Percentiles rank a stretch among this genome's conserved stretches.
Conservation (phyloP, 169 alveolate species). For the Babesia ovata region DNA sequence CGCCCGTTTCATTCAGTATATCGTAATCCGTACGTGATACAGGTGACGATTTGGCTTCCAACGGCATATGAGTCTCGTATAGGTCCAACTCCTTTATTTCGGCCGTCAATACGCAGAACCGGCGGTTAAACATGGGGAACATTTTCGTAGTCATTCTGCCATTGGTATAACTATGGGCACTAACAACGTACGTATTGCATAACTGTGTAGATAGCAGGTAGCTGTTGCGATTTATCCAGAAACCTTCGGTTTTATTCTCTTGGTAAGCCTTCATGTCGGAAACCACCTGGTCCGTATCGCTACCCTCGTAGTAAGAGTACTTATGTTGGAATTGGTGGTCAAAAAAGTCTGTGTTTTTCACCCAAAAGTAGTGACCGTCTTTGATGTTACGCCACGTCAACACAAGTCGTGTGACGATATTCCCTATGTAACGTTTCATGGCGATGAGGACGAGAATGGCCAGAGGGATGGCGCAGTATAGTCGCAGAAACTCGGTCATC, state of each 20-base stretch:
- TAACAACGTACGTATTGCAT: constrained; percentile 22
- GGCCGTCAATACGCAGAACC: constrained; percentile 28
- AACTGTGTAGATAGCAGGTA: constrained; percentile 21
- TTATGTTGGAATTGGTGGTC: neutral
- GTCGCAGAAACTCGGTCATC: neutral
- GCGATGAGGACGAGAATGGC: constrained; percentile 8
- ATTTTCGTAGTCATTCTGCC: neutral
- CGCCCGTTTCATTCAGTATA: constrained; percentile 5
- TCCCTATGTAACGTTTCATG: neutral
- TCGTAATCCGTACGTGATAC: neutral
- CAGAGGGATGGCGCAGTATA: constrained; percentile 1
- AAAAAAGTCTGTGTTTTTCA: neutral
- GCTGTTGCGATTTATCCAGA: constrained; percentile 27
- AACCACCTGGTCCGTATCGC: constrained; percentile 11
- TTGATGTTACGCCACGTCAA: neutral
- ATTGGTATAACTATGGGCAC: neutral
- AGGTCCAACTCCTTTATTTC: constrained; percentile 21
- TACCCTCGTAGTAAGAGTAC: constrained; percentile 34
- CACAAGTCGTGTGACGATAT: neutral
- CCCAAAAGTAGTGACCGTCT: constrained; percentile 2
- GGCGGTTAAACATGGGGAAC: neutral
- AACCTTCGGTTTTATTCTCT: constrained; percentile 11
- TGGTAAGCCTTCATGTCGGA: constrained; percentile 7
- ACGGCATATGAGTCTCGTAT: neutral
- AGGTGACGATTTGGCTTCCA: neutral